phyloP scores from a whole-genome alignment of 495 filamentous ascomycete species.

The Hypoxylon intermedium region DNA sequence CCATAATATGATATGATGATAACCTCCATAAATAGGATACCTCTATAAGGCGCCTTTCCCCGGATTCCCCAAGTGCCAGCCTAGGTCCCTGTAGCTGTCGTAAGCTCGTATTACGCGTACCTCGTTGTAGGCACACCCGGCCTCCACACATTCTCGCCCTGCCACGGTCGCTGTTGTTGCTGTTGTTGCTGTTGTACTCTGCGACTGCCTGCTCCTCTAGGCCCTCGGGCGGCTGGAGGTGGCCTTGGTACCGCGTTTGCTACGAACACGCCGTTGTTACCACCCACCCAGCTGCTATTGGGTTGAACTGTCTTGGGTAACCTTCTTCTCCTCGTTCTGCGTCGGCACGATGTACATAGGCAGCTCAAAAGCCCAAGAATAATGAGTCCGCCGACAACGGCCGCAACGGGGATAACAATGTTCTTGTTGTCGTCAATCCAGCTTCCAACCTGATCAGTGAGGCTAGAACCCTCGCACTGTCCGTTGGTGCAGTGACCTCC shows the following conservation, averaged over 20 bases:
- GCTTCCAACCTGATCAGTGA: constrained; percentile 64
- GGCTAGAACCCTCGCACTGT: constrained; percentile 68
- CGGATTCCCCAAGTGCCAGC: constrained; percentile 38
- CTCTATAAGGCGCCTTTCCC: constrained; percentile 13
- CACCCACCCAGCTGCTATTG: constrained; percentile 39
- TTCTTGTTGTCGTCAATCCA: constrained; percentile 76
- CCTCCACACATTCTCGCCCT: constrained; percentile 16
- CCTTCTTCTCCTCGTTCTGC: constrained; percentile 39
- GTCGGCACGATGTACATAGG: constrained; percentile 62
- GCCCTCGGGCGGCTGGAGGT: constrained; percentile 17
- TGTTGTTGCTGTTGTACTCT: constrained; percentile 29
- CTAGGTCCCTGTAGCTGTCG: constrained; percentile 16
- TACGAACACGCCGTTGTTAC: constrained; percentile 24
- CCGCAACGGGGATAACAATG: constrained; percentile 76
- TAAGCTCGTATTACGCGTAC: constrained; percentile 31
- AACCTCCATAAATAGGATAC: constrained; percentile 8
- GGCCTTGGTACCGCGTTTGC: constrained; percentile 8
- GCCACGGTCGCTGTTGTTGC: constrained; percentile 37
- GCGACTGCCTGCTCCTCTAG: background rate
- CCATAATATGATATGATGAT: constrained; percentile 24
- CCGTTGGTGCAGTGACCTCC: constrained; percentile 82
- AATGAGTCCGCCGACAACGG: constrained; percentile 71
- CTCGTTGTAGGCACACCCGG: constrained; percentile 29
- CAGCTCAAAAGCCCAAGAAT: constrained; percentile 68
- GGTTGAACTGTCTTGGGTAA: constrained; percentile 31